These are phyloP conservation scores for Agrocybe praecox DNA, from an alignment of 768 basidiomycete genomes.

Conservation along the genomic window DNA sequence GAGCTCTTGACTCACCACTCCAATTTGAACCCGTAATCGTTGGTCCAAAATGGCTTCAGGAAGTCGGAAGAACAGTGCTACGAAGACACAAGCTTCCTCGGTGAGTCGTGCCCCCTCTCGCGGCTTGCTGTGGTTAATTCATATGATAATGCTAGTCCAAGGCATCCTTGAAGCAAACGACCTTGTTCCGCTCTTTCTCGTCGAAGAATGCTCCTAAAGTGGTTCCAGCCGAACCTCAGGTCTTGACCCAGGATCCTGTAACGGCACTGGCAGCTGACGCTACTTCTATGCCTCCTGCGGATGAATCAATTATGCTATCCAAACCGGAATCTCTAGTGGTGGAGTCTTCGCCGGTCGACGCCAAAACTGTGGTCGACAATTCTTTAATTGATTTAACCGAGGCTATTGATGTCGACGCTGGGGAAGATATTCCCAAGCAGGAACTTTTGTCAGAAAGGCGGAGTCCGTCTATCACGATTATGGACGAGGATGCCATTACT, in stretches of 20 bases:
- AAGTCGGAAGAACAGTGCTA: not conserved
- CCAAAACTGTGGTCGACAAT: not conserved
- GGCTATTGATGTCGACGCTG: constrained; percentile 1
- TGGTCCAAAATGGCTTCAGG: not conserved
- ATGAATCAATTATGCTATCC: not conserved
- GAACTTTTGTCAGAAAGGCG: constrained; percentile 5
- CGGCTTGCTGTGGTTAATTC: not conserved
- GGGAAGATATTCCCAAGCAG: not conserved
- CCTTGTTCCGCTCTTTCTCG: not conserved
- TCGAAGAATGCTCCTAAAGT: not conserved
- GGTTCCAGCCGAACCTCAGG: not conserved
- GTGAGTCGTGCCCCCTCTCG: not conserved
- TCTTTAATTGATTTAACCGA: constrained; percentile 4
- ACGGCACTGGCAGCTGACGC: not conserved
- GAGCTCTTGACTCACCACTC: no score
- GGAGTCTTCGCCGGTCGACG: not conserved
- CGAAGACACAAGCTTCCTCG: not conserved
- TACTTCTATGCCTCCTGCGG: not conserved
- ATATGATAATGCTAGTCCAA: not conserved
- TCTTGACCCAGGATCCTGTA: not conserved
- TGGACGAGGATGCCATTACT: constrained; percentile 8
- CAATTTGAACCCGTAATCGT: not conserved
- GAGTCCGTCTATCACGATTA: constrained; percentile 24
- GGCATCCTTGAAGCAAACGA: not conserved
- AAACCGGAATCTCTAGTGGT: not conserved